Base-by-base conservation (phyloP, 2,329 filamentous ascomycete species). In the Epichloe baconii region DNA sequence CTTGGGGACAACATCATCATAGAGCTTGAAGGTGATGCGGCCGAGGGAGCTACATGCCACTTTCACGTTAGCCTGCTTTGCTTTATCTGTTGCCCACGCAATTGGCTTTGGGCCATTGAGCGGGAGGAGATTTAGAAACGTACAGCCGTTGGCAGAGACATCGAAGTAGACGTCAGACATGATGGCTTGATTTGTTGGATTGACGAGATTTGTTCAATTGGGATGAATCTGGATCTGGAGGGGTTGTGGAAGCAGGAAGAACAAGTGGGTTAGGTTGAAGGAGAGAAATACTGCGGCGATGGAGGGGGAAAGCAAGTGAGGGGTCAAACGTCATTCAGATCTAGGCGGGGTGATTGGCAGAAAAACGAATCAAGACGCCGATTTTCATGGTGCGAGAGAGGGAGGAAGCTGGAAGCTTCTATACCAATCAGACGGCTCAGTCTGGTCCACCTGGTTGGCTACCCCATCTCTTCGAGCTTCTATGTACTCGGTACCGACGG, bases 21-120 rank as follows among this genome's bases (percentile, higher is more conserved):
- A 95, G 69, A 97, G 88, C 64, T 83, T 82, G 78, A 95, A 94
- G 76, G 80, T 85, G 78, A 97, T 86, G 67, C 85, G 85, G 64
- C 86, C 88, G 37, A 56, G 51, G 51, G 43, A 47, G 35, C 45
- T 47, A 23, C 44, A n/a, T 10, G 34, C 35, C 14, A 12, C 34
- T n/a, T 46, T 3, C 12, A 23, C 10, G 44, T 54, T 56, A 43
- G 31, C 42, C 15, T 14, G 5, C 31, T 19, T 19, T 19, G 19
- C 19, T 19, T 19, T 19, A 1, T 1, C 19, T 45, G n/a, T 5
- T 21, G 12, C 10, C 36, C 10, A 11, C 31, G n/a, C 44, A 35
- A 35, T 14, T 12, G 31, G 15, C 31, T 35, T 14, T 14, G 7
- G 10, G 19, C 19, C 19, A 14, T 26, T 34, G 42, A 10, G 7